Evolutionary conservation across 1,284 basidiomycete genomes (phyloP).

Genomic region (Trichosporon asahii): DNA sequence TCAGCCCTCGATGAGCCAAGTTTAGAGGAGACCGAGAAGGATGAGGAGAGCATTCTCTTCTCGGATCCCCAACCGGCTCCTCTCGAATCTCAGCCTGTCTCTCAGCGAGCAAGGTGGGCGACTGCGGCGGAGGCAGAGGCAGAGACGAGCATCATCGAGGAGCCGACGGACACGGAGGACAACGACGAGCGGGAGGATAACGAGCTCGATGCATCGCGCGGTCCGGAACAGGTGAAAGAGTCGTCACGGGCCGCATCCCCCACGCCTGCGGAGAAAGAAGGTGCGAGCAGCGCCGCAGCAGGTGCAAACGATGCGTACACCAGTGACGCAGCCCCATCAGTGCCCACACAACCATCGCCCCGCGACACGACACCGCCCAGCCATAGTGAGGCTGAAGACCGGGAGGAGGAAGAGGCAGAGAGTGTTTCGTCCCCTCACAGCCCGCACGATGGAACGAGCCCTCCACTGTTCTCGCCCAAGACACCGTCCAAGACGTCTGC

Average conservation of each 20-base stretch:
- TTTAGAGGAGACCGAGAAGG: background rate
- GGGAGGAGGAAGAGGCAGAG: background rate
- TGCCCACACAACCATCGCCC: background rate
- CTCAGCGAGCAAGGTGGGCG: background rate
- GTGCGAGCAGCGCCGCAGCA: background rate
- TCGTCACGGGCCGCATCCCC: background rate
- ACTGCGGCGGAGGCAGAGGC: background rate
- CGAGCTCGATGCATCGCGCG: background rate
- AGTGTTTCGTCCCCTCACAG: conserved; percentile 4
- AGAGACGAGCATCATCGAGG: background rate
- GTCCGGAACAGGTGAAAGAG: background rate
- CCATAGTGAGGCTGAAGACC: conserved; percentile 6
- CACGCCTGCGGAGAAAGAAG: background rate
- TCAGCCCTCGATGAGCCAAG: background rate
- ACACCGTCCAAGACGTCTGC: background rate
- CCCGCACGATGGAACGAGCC: background rate
- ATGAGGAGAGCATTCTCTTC: background rate
- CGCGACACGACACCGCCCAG: conserved; percentile 1
- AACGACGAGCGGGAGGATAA: background rate
- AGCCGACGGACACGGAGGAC: background rate
- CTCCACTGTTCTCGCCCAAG: background rate
- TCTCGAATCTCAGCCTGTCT: background rate
- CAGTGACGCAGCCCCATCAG: background rate
- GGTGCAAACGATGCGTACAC: background rate
- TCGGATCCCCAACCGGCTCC: background rate